phyloP scores from a whole-genome alignment of 192 early-diverging fungal genomes.

The Coemansia sp. region DNA sequence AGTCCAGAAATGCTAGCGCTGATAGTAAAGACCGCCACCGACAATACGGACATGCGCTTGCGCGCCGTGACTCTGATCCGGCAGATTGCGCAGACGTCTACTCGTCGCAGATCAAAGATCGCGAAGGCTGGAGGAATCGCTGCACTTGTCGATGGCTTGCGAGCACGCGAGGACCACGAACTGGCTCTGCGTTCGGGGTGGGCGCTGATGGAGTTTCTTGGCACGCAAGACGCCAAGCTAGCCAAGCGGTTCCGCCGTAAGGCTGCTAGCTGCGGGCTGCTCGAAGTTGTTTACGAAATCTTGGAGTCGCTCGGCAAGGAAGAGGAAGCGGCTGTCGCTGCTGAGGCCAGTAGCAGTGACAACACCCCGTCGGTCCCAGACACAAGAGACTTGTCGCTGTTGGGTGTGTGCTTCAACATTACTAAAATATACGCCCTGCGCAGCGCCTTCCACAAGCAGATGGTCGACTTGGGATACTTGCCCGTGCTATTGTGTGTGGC shows the following conservation, averaged over 20 bases:
- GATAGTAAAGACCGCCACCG: slow-evolving; percentile 14
- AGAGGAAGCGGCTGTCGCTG: neutral
- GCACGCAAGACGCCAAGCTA: slow-evolving; percentile 7
- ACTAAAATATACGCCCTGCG: slow-evolving; percentile 31
- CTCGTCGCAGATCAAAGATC: slow-evolving; percentile 12
- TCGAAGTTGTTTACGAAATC: slow-evolving; percentile 14
- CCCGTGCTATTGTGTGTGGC: slow-evolving; percentile 41
- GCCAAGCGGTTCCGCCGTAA: slow-evolving; percentile 13
- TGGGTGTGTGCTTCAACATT: slow-evolving; percentile 22
- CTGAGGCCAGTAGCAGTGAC: neutral
- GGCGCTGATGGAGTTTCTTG: slow-evolving; percentile 26
- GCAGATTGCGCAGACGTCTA: slow-evolving; percentile 26
- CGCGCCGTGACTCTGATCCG: slow-evolving; percentile 21
- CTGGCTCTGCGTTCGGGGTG: slow-evolving; percentile 21
- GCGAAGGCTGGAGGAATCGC: slow-evolving; percentile 19
- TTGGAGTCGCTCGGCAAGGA: slow-evolving; percentile 12
- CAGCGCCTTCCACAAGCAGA: slow-evolving; percentile 22
- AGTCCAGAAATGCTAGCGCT: slow-evolving; percentile 15
- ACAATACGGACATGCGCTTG: slow-evolving; percentile 5
- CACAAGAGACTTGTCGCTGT: slow-evolving; percentile 9
- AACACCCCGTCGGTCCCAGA: no score
- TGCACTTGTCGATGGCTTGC: slow-evolving; percentile 27
- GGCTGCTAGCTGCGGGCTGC: slow-evolving; percentile 27
- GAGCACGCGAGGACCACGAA: slow-evolving; percentile 16
- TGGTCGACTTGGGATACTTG: slow-evolving; percentile 37